A percentile compares a stretch with the other conserved stretches of the same genome.
Evolutionary conservation across 2,329 filamentous ascomycete genomes (phyloP).

Genomic region (Dryadomyces quercus-mongolicae): DNA sequence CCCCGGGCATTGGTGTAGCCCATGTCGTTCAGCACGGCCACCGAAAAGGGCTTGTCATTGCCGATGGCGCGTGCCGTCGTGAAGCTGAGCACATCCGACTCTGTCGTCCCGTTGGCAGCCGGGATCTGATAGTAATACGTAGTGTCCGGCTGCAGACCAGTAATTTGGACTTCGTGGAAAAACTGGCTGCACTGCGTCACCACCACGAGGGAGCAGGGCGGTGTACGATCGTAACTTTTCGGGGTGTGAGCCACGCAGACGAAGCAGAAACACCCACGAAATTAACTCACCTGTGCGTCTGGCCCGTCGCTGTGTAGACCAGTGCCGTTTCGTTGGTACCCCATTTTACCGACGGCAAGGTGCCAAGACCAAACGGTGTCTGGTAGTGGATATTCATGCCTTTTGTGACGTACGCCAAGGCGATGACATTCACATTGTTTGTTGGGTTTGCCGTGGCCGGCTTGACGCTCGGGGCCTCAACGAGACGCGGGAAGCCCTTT

Average conservation of each 20-base stretch:
- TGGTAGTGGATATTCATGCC: slow-evolving; percentile 42
- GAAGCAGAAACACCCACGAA: background rate
- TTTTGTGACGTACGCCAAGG: slow-evolving; percentile 31
- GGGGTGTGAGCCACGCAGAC: background rate
- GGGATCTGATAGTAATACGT: background rate
- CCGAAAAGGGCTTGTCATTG: slow-evolving; percentile 25
- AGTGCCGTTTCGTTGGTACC: slow-evolving; percentile 23
- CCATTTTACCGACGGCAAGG: slow-evolving; percentile 29
- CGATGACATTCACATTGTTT: slow-evolving; percentile 42
- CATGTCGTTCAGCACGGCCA: slow-evolving; percentile 38
- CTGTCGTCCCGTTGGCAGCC: slow-evolving; percentile 1
- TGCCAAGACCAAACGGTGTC: slow-evolving; percentile 38
- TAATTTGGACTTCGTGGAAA: slow-evolving; percentile 21
- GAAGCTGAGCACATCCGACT: slow-evolving; percentile 29
- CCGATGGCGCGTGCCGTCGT: slow-evolving; percentile 24
- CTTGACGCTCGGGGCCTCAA: slow-evolving; percentile 36
- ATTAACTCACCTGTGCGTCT: slow-evolving; percentile 19
- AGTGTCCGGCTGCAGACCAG: background rate
- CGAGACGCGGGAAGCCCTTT: slow-evolving; percentile 35
- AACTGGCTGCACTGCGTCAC: slow-evolving; percentile 37
- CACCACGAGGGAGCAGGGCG: slow-evolving; percentile 31
- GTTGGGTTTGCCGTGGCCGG: slow-evolving; percentile 27
- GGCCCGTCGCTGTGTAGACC: slow-evolving; percentile 23
- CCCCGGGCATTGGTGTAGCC: slow-evolving; percentile 11
- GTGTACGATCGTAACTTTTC: slow-evolving; percentile 34